A percentile compares a stretch with the other conserved stretches of the same genome.
Conservation (phyloP, 1,284 basidiomycete genomes). For the Tremellales sp. region DNA sequence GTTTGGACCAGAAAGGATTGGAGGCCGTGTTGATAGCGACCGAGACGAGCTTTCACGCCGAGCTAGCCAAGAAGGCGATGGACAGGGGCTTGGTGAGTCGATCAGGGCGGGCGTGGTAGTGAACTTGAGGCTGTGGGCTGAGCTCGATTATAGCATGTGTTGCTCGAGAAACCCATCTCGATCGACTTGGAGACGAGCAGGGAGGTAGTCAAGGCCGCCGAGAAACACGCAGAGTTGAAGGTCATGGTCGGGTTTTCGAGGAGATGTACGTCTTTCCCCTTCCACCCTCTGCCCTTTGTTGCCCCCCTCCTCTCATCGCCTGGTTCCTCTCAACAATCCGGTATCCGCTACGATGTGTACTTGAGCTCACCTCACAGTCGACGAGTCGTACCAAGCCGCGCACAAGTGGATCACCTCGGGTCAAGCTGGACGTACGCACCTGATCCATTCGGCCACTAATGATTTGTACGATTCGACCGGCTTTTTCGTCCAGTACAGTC, state of each 20-base stretch:
- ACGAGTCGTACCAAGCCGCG: constrained; percentile 26
- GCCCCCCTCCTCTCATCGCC: too few relatives aligned
- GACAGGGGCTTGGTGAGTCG: constrained; percentile 12
- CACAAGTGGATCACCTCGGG: constrained; percentile 17
- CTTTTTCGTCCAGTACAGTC: constrained; percentile 3
- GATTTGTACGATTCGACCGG: constrained; percentile 28
- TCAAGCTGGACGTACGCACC: constrained; percentile 19
- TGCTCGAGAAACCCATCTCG: constrained; percentile 40
- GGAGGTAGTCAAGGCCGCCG: constrained; percentile 21
- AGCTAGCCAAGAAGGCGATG: constrained; percentile 17
- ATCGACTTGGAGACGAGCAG: constrained; percentile 24
- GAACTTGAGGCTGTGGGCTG: not conserved
- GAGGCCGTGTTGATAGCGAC: constrained; percentile 31
- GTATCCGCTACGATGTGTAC: too few relatives aligned
- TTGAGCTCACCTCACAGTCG: constrained; percentile 21
- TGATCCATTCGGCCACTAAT: constrained; percentile 27
- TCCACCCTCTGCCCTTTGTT: too few relatives aligned
- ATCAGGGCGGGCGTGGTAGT: too few relatives aligned
- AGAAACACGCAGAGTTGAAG: constrained; percentile 23
- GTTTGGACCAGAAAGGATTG: constrained; percentile 8
- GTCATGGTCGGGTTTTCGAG: constrained; percentile 35
- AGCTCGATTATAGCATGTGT: constrained; percentile 24
- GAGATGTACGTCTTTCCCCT: constrained; percentile 24
- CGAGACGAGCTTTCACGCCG: constrained; percentile 20
- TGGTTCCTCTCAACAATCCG: not conserved